Evolutionary conservation across 192 early-diverging fungal species (phyloP), one percentile per base, ranked within the genome.

Genomic region (Coemansia sp.): DNA sequence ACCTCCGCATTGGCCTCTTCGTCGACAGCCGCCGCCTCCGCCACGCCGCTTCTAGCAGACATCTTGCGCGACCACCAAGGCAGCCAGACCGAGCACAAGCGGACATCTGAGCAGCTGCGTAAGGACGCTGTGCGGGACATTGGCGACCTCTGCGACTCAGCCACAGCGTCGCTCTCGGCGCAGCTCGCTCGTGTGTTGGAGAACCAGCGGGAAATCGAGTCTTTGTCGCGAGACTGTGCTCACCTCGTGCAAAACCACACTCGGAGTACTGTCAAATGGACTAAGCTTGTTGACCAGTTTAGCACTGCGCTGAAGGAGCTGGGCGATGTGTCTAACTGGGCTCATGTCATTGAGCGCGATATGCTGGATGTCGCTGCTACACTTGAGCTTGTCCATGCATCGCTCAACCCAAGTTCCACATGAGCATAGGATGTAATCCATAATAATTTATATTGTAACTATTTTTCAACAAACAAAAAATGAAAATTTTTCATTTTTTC

Each of bases 251-350:
- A 77, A 61, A 72, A 77, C 58, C 80, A 82, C 43, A 66, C 64
- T 32, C 62, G 75, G 23, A 72, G 66, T 52, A 90, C 92, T 9
- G 77, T 88, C 33, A 89, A 94, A 74, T 97, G 95, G 95, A 75
- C 93, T 0, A 77, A 80, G 42, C 75, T 94, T 43, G 87, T 95
- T 1, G 88, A 89, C 38, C 83, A 89, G 64, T 92, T 95, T 67
- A 93, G 90, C 69, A 79, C 76, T 1, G 84, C 93, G 21, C 77
- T 95, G 7, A 96, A 96, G 83, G 94, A 96, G 69, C 84, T 96
- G 14, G 95, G 95, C 21, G 92, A 95, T 70, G 90, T 95, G 19
- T 83, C 90, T 49, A 91, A 92, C 72, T 96, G 95, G 95, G 91
- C 91, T 0, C 76, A 87, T 28, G 89, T 91, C 17, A 94, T 96